Conservation (phyloP, 805 yeast species). For the Kurtzmaniella cleridarum region DNA sequence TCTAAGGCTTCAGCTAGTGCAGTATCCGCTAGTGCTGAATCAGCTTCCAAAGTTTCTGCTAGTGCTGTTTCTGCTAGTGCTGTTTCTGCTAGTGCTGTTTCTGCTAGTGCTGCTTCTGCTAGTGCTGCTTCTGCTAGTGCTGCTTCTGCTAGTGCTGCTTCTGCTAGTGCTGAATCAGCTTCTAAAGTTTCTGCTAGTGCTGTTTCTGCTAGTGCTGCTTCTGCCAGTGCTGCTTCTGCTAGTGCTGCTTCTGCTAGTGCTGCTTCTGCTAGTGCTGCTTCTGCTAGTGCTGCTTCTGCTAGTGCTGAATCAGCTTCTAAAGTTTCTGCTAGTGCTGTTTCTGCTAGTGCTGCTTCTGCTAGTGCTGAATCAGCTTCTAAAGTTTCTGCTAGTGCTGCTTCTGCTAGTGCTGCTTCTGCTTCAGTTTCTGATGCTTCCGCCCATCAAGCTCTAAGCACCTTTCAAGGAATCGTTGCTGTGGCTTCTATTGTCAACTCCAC, state of each 20-base stretch:
- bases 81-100: constrained; percentile 2
- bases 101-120: constrained; percentile 7
- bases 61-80: constrained; percentile 7
- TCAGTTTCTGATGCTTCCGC: constrained; percentile 5
- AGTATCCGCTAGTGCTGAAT: constrained; percentile 8
- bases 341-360: constrained; percentile 6
- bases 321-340: constrained; percentile 2
- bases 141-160: constrained; percentile 7
- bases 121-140: constrained; percentile 3
- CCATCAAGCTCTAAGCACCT: constrained; percentile 2
- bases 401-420: constrained; percentile 6
- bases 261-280: constrained; percentile 10
- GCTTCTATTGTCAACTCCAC: constrained; percentile 3
- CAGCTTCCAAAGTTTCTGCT: constrained; percentile 3
- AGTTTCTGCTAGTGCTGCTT: constrained; percentile 9
- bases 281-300: constrained; percentile 3
- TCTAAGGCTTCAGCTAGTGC: constrained; percentile 5
- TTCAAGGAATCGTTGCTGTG: constrained; percentile 5
- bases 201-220: constrained; percentile 5
- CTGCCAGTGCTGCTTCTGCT: constrained; percentile 8
- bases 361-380: constrained; percentile 3
- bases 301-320: constrained; percentile 6
- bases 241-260: constrained; percentile 3
- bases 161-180: constrained; percentile 9
- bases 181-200: constrained; percentile 5